Evolutionary conservation across 805 yeast species (phyloP).

Genomic region (Clavispora santaluciae): DNA sequence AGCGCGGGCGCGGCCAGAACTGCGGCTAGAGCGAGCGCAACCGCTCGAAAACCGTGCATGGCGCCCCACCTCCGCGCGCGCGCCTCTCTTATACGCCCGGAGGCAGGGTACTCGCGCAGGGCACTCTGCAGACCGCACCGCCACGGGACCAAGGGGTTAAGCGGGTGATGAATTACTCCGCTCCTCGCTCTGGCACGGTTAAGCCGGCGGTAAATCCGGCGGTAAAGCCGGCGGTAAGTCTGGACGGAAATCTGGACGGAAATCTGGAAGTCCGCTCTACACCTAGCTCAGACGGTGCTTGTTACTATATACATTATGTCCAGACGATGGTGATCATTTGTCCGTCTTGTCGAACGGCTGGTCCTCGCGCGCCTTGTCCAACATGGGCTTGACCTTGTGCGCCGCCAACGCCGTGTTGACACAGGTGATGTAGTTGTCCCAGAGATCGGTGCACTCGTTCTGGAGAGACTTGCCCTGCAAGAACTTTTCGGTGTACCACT

Average conservation of each 20-base stretch:
- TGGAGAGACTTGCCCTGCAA: constrained; percentile 49
- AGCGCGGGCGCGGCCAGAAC: not conserved
- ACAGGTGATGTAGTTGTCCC: constrained; percentile 88
- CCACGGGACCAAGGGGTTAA: too few relatives aligned
- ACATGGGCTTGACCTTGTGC: constrained; percentile 74
- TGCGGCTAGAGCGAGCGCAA: not conserved
- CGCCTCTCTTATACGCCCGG: not conserved
- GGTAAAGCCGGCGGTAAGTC: too few relatives aligned
- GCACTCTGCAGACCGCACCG: not conserved
- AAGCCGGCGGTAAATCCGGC: too few relatives aligned
- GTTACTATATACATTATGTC: constrained; percentile 1
- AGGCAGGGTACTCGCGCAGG: not conserved
- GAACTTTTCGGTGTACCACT: constrained; percentile 88
- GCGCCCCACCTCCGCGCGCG: not conserved
- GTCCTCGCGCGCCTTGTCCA: constrained; percentile 85
- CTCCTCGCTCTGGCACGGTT: too few relatives aligned
- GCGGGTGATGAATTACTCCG: too few relatives aligned
- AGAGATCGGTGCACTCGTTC: constrained; percentile 87
- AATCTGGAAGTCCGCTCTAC: too few relatives aligned
- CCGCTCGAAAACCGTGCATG: not conserved
- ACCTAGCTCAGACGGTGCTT: too few relatives aligned
- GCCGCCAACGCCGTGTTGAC: constrained; percentile 64
- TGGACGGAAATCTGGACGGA: too few relatives aligned
- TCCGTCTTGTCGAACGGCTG: constrained; percentile 56
- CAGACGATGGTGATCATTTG: too few relatives aligned